Evolutionary conservation across 306 rosid genomes (phyloP), one percentile per base, ranked within the genome.

Genomic region (Inga leiocalycina): DNA sequence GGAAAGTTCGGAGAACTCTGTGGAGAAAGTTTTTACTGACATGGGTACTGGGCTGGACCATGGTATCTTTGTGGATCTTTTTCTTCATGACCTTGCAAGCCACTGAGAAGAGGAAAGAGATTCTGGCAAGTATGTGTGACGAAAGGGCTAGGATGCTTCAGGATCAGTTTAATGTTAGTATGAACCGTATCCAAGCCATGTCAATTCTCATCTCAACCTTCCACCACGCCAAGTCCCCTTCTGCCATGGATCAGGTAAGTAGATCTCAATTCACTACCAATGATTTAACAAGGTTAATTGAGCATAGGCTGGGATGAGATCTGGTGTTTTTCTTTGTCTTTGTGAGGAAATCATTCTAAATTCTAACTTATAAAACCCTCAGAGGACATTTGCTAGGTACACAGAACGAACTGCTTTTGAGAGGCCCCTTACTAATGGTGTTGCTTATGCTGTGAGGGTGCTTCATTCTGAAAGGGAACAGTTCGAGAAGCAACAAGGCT

Each of bases 391-490:
- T 87, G 99, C 99, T 4, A 87, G 89, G 86, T 96, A 96, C 86
- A 96, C 99, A 9, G 99, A 96, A 84, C 82, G 97, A 81, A 96
- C 99, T 56, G 94, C 98, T 81, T 96, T 96, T 84, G 99, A 96
- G 92, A 89, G 99, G 89, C 98, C 99, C 54, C 97, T 96, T 71
- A 96, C 98, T 15, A 91, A 98, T 85, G 99, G 99, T n/a, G 99
- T 96, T 91, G 99, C 99, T 20, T 96, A 96, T 90, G 99, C 98
- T 54, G 98, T 94, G 51, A 90, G 99, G 88, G 99, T 94, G 86
- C 98, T 96, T 80, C 97, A 91, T 83, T 94, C 97, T 34, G 97
- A 96, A 80, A 92, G 94, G 87, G 98, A 94, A 78, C 97, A 86
- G 70, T 96, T 96, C 46, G 99, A 96, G 93, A 89, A 88, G 92